Base-by-base conservation (phyloP, 768 basidiomycete species). In the Grammothele lineata region DNA sequence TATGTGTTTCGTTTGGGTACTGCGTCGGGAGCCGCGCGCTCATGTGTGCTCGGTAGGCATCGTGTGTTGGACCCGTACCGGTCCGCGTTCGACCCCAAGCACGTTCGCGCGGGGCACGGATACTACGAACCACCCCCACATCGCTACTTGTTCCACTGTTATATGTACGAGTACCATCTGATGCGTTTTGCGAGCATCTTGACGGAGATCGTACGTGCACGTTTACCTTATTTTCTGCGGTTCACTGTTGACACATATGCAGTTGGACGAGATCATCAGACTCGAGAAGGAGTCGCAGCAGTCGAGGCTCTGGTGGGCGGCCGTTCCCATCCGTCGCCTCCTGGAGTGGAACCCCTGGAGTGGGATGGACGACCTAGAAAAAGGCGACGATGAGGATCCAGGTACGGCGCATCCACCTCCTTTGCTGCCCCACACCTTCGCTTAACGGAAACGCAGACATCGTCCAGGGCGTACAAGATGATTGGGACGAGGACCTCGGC, bases 121-220 rank as follows among this genome's bases (percentile, higher is more conserved):
- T 59, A 63, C 12, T 50, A 64, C n/a, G 73, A 76, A 6, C 64
- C 72, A 11, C 80, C 78, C 0, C 76, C 81, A 0, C 86, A 88
- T 62, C 77, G 81, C 33, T 79, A 81, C 58, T 67, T 90, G 7
- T 90, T 90, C 55, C 69, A 86, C 46, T 85, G 81, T 40, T 89
- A 83, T 55, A 76, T 85, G 23, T 88, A 85, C 59, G 84, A 90
- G 50, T 75, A 69, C 44, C 76, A 77, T 48, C 54, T 72, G 40
- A 69, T 73, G 59, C 63, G 60, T 11, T 72, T 76, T 50, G 58
- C 66, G 3, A 46, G 50, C 8, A 50, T 58, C 10, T 45, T 73
- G 4, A 52, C 59, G n/a, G 63, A 63, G 6, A 40, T 68, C 47
- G 75, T 76, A 36, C 17, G 72, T 17, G 9, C n/a, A 7, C 27